phyloP scores from a whole-genome alignment of 2,329 filamentous ascomycete genomes.

The Alternaria solani region DNA sequence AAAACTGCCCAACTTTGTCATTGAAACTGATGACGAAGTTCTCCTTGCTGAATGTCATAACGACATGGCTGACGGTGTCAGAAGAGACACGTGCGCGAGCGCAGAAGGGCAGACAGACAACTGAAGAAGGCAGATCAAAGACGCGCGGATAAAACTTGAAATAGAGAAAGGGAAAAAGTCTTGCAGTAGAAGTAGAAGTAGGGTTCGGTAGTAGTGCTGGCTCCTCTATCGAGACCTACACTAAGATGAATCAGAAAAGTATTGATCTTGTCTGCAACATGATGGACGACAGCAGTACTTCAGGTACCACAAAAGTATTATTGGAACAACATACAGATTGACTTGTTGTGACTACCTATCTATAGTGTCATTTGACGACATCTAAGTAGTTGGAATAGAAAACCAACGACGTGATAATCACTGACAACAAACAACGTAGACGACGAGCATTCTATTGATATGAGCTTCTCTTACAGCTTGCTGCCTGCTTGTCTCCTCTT shows the following conservation, averaged over 20 bases:
- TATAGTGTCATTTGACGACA: background rate
- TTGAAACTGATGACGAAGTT: no score
- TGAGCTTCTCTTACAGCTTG: slow-evolving; percentile 65
- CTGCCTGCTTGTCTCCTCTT: slow-evolving; percentile 68
- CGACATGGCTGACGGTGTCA: background rate
- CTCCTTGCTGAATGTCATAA: background rate
- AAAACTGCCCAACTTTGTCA: no score
- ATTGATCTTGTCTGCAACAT: background rate
- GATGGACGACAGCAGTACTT: background rate
- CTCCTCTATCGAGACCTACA: background rate
- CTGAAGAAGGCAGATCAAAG: background rate
- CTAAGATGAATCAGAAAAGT: background rate
- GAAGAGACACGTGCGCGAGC: background rate
- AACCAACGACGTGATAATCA: background rate
- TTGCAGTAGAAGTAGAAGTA: background rate
- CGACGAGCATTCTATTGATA: no score
- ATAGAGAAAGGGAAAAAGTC: background rate
- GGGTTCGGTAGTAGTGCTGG: no score
- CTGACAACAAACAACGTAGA: background rate
- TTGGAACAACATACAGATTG: background rate
- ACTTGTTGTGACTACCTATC: background rate
- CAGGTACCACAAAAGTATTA: background rate
- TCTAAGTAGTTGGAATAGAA: background rate
- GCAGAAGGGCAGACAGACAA: background rate
- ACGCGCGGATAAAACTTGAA: background rate